phyloP scores from a whole-genome alignment of 306 rosid species.

The Biancaea sappan region DNA sequence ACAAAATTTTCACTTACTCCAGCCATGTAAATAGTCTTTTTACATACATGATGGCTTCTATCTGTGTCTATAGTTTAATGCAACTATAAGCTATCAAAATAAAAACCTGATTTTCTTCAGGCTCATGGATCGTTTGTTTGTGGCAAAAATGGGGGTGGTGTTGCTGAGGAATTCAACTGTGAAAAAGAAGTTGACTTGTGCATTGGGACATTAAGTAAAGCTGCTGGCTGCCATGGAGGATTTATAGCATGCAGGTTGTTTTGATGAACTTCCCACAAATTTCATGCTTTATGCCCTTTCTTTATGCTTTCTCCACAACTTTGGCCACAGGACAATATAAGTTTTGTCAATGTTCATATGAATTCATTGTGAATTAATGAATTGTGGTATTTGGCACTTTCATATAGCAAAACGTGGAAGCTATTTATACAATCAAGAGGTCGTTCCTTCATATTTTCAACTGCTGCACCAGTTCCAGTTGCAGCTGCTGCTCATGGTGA shows the following conservation, averaged over 20 bases:
- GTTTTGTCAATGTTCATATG: conserved; percentile 11
- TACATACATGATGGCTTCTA: conserved; percentile 13
- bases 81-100: conserved; percentile 25
- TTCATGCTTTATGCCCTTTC: background rate
- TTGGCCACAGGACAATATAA: background rate
- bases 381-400: conserved; percentile 32
- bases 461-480: conserved; percentile 79
- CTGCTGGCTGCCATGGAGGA: conserved; percentile 98
- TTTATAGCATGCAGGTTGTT: conserved; percentile 93
- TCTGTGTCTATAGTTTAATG: background rate
- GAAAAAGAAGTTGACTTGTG: conserved; percentile 86
- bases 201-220: conserved; percentile 91
- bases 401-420: conserved; percentile 85
- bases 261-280: background rate
- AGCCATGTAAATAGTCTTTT: conserved; percentile 5
- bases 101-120: conserved; percentile 43
- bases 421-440: conserved; percentile 91
- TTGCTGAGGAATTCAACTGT: conserved; percentile 85
- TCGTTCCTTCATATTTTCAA: conserved; percentile 90
- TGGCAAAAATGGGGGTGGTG: conserved; percentile 93
- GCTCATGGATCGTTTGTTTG: conserved; percentile 97
- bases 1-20: background rate
- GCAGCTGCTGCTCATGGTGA: conserved; percentile 89
- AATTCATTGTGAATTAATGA: conserved; percentile 1
- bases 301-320: background rate